Percentiles rank a stretch among this genome's conserved stretches.
Conservation (phyloP, 352 stramenopile genomes). For the Phytopythium sindhum region DNA sequence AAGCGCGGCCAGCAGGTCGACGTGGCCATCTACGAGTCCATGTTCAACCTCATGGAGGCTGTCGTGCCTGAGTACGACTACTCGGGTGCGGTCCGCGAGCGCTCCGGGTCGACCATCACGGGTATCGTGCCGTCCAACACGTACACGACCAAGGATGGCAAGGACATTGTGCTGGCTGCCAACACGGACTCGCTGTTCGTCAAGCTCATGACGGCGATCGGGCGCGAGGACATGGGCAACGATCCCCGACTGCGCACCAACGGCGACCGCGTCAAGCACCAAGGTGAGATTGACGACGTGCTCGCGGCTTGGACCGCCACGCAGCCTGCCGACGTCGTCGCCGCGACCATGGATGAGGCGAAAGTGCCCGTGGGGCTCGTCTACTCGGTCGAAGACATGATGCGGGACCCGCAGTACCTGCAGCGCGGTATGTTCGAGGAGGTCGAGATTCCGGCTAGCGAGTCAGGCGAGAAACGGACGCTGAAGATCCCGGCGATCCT, state of each 20-base stretch:
- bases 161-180: constrained; percentile 83
- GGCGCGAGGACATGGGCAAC: constrained; percentile 44
- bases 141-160: constrained; percentile 77
- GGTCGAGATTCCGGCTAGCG: constrained; percentile 40
- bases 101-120: constrained; percentile 84
- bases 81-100: constrained; percentile 70
- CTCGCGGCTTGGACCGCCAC: constrained; percentile 53
- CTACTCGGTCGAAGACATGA: constrained; percentile 82
- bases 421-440: constrained; percentile 79
- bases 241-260: constrained; percentile 68
- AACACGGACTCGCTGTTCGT: constrained; percentile 84
- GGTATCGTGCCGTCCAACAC: constrained; percentile 88
- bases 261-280: constrained; percentile 51
- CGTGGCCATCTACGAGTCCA: constrained; percentile 85
- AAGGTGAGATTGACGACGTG: constrained; percentile 59
- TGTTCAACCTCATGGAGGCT: constrained; percentile 86
- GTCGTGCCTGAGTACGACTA: constrained; percentile 86
- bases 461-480: constrained; percentile 18
- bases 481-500: constrained; percentile 76
- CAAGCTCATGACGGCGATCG: constrained; percentile 77
- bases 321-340: constrained; percentile 40
- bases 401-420: constrained; percentile 62
- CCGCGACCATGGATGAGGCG: constrained; percentile 55
- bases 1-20: constrained; percentile 75
- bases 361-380: constrained; percentile 65